Base-by-base conservation (phyloP, 2,329 filamentous ascomycete species). In the Colletotrichum tanaceti region DNA sequence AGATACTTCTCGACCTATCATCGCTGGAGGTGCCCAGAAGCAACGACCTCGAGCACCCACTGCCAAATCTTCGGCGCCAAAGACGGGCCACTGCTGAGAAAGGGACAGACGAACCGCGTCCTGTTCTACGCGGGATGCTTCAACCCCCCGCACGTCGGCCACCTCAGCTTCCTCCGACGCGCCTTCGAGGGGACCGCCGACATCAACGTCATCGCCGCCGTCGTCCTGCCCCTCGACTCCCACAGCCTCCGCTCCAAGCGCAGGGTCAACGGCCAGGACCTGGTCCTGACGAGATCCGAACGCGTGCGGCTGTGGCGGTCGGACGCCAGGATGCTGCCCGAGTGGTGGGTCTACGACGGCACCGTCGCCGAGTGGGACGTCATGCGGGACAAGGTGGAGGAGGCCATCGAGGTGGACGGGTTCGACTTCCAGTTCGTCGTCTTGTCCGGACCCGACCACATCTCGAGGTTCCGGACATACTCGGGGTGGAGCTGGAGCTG, bases 151-250 rank as follows among this genome's bases (percentile, higher is more conserved):
- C 52, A 55, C 35, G 10, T 39, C 6, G 52, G 52, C n/a, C 52
- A 55, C 35, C n/a, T 14, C 38, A 18, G 22, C 35, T 5, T 41
- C 6, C 52, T 55, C 20, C 52, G 35, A 2, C 35, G 38, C n/a
- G 52, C 38, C 20, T 41, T 55, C 5, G 52, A 41, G 20, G 32
- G 1, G 1, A 41, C 32, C 52, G n/a, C 22, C 2, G 52, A 55
- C 20, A 55, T 55, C 14, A 41, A 55, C 14, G 38, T 24, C 52
- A 41, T 55, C 38, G 52, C 52, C 6, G 52, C 52, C 35, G 22
- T 55, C n/a, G 10, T 55, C 38, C 13, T 55, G 13, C 52, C 35
- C 20, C 3, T 55, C 52, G 20, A 24, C 35, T 32, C 39, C 52
- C 3, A 18, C 3, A 1, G 6, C 1, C 5, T 55, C 3, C 10